Conservation (phyloP, 257 asterid species). For the Nicotiana benthamiana region DNA sequence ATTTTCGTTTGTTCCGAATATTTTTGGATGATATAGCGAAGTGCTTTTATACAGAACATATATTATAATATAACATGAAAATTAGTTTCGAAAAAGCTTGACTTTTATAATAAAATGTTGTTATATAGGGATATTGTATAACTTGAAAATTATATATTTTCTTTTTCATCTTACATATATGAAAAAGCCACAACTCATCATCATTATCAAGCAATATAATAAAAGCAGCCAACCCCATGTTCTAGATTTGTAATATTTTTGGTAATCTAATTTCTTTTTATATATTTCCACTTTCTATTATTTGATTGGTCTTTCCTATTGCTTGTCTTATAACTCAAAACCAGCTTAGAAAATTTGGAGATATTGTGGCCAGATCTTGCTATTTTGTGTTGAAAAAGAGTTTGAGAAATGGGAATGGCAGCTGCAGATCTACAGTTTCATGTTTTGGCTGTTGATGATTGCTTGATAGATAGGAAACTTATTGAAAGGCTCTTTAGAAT, state of each 20-base stretch:
- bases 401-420: slow-evolving; percentile 29
- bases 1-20: too few species aligned
- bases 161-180: not conserved
- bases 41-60: too few species aligned
- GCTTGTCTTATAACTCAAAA: slow-evolving; percentile 64
- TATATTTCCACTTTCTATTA: slow-evolving; percentile 1
- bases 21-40: too few species aligned
- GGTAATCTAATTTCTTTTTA: slow-evolving; percentile 9
- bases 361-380: slow-evolving; percentile 82
- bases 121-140: too few species aligned
- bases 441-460: slow-evolving; percentile 49
- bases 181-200: not conserved
- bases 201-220: not conserved
- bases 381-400: slow-evolving; percentile 23
- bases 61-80: too few species aligned
- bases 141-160: not conserved
- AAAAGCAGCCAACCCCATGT: slow-evolving; percentile 6
- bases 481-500: slow-evolving; percentile 39
- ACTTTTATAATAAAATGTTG: too few species aligned
- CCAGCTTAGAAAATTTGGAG: slow-evolving; percentile 34
- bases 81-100: too few species aligned
- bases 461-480: slow-evolving; percentile 36
- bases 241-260: slow-evolving; percentile 8
- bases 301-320: slow-evolving; percentile 11
- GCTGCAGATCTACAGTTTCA: slow-evolving; percentile 33